A percentile compares a stretch with the other conserved stretches of the same genome.
Conservation (phyloP, 1,284 basidiomycete genomes). For the Cutaneotrichosporon arboriforme region DNA sequence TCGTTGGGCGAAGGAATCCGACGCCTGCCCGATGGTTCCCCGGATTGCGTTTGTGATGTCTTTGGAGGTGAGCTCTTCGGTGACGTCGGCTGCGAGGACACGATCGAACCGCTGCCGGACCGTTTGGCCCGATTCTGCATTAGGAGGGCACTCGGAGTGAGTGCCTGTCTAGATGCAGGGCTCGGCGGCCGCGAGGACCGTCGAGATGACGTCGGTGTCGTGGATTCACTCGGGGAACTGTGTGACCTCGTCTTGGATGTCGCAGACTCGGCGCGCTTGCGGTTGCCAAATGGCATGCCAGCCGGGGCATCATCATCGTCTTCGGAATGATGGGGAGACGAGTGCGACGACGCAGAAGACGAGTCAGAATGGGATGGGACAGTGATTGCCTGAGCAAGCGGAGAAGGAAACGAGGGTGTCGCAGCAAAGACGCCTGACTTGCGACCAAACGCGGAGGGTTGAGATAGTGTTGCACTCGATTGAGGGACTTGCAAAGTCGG, state of each 20-base stretch:
- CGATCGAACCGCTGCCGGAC: constrained; percentile 25
- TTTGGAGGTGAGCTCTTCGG: not conserved
- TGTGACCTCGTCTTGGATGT: not conserved
- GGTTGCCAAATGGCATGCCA: too few relatives aligned
- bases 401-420: constrained; percentile 45
- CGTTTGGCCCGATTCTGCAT: constrained; percentile 27
- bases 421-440: constrained; percentile 40
- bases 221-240: constrained; percentile 5
- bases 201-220: constrained; percentile 6
- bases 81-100: not conserved
- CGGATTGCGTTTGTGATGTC: not conserved
- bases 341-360: constrained; percentile 31
- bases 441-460: constrained; percentile 27
- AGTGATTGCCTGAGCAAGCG: constrained; percentile 41
- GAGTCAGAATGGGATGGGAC: constrained; percentile 39
- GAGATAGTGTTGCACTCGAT: constrained; percentile 20
- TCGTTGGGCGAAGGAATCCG: constrained; percentile 19
- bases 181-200: constrained; percentile 29
- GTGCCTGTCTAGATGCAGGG: constrained; percentile 18
- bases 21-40: not conserved
- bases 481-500: constrained; percentile 19
- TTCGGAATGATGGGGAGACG: not conserved
- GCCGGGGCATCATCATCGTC: not conserved
- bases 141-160: constrained; percentile 29
- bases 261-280: not conserved